Base-by-base conservation (phyloP, 345 rosid species). In the Salix purpurea region DNA sequence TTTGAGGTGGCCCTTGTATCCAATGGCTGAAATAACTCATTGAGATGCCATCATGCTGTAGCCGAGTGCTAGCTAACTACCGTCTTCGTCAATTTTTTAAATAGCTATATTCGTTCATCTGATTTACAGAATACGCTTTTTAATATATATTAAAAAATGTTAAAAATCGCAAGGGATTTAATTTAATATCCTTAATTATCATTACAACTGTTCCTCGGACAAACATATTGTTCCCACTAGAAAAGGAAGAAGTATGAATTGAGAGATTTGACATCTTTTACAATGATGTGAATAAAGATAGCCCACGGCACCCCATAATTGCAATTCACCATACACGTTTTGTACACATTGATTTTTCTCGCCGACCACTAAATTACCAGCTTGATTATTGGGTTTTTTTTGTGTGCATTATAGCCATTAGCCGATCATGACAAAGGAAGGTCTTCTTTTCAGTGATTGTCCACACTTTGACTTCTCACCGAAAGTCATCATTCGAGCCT, bases 1-100 rank as follows among this genome's bases (percentile, higher is more conserved):
- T 60, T 68, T 50, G 77, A 37, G 70, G 48, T 66, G 65, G 62
- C 72, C 52, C 32, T 56, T 75, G 2, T 14, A 84, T 82, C 89
- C 78, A 58, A 76, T 61, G 84, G 83, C 36, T 70, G 52, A 67
- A 72, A 80, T 84, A 36, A 24, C 48, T 84, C 58, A 9, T 69
- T 69, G 44, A n/a, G 46, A 46, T 65, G 34, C 48, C 70, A 52
- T 69, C 37, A 19, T 48, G 42, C 4, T 78, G 67, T 72, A 24
- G 60, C 68, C n/a, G 21, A 50, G 28, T 26, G 65, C 70, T 7
- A 15, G 21, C 44, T 7, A 16, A 16, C 18, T 44, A n/a, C 10
- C 60, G 7, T 76, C 15, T 40, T 60, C 19, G 39, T 34, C 36
- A 34, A 34, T 30, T 39, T 39, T 39, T 39, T 39, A 32, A 32